Base-by-base conservation (phyloP, 805 yeast species). In the Citeromyces matritensis region DNA sequence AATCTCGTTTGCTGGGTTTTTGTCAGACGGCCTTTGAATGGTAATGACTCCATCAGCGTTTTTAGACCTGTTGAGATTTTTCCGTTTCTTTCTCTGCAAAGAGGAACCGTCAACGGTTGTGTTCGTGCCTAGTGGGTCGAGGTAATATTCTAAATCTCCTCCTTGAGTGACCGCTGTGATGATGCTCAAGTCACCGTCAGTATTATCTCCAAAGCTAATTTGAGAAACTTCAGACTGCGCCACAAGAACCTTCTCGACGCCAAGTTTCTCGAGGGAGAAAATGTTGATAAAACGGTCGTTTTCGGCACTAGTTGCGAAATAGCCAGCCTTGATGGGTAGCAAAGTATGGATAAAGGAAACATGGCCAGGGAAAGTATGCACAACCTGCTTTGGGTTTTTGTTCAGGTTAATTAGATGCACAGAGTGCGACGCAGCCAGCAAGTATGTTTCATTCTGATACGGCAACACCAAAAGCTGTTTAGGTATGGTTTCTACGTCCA, bases 251-350 rank as follows among this genome's bases (percentile, higher is more conserved):
- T 62, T 51, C 15, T 55, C 53, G 3, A 75, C 59, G 3, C 69
- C 45, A 19, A 53, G 45, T 3, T 37, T 29, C 23, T 59, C 53
- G 2, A 72, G 34, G 8, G 77, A 65, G 45, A 78, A 75, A 24
- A 80, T 57, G 48, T 83, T 83, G 40, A 85, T 63, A 49, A 82
- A 84, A 41, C 96, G 66, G 50, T 86, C 97, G 37, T 75, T 76
- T 24, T 59, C 58, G 2, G 95, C 93, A 32, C 78, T 66, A 1
- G 91, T 75, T 27, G 81, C 50, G 42, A 84, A 71, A 29, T 55
- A 57, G 30, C 65, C 65, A 6, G 53, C 49, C 6, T 44, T 37
- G 12, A 63, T 45, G 5, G 64, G 53, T 24, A 63, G 35, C 8
- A 76, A 51, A 9, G 70, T 51, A 41, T 60, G 62, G 26, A 83